These are phyloP conservation scores for Rhizodiscina lignyota DNA, from an alignment of 495 filamentous ascomycete genomes.

Conservation along the genomic window DNA sequence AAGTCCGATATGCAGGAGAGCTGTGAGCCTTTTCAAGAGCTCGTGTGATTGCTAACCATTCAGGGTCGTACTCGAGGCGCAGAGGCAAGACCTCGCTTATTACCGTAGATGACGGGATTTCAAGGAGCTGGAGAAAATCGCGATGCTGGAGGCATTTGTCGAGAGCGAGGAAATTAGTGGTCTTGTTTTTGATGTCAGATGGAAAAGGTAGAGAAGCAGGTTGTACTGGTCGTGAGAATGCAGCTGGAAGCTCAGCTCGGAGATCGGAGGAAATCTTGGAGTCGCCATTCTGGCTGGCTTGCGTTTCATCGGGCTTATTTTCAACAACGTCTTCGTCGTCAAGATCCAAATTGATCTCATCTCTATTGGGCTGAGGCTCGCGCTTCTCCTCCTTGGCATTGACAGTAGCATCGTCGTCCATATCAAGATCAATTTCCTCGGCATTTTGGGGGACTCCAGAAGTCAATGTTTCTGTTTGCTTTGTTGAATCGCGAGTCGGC, in stretches of 20 bases:
- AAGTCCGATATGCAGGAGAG: not conserved
- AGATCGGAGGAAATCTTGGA: no score
- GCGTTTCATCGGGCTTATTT: no score
- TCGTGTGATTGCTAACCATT: constrained; percentile 89
- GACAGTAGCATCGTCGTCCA: no score
- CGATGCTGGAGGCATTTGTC: constrained; percentile 70
- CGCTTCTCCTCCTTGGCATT: no score
- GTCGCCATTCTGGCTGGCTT: no score
- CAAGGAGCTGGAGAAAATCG: constrained; percentile 66
- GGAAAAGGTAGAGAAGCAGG: constrained; percentile 14
- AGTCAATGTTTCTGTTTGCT: not conserved
- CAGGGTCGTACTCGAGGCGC: constrained; percentile 64
- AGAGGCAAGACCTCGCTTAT: constrained; percentile 10
- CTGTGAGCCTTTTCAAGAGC: constrained; percentile 47
- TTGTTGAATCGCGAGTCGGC: constrained; percentile 1
- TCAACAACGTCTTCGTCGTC: constrained; percentile 8
- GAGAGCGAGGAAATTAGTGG: constrained; percentile 73
- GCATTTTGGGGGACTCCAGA: constrained; percentile 9
- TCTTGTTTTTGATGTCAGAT: constrained; percentile 46
- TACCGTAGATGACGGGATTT: constrained; percentile 25
- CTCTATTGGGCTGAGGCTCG: no score
- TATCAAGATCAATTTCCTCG: constrained; percentile 25
- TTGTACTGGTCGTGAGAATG: no score
- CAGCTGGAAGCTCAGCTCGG: not conserved
- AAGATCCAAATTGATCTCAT: constrained; percentile 12